Base-by-base conservation (phyloP, 1,139 yeast species). In the Yamadazyma atmosphaerica region DNA sequence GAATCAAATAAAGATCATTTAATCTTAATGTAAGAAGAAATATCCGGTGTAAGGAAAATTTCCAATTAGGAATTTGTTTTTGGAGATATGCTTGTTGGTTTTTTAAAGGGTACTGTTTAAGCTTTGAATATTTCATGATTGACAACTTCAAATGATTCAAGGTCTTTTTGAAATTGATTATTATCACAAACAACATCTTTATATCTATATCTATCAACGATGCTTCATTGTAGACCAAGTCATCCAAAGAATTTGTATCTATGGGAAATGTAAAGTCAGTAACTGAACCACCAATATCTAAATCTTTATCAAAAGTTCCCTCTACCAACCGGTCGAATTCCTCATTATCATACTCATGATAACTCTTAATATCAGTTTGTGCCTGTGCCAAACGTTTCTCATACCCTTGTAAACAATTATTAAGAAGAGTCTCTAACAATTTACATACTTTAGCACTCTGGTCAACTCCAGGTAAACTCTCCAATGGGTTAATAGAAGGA, bases 401-500 rank as follows among this genome's bases (percentile, higher is more conserved):
- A 49, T 79, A 79, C 0, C 81, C 76, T 15, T 63, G 64, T 10
- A 69, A 54, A 11, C 83, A 70, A 38, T 65, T 70, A 5, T 46
- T 38, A 33, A 69, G 58, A 35, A 77, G 57, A 0, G 53, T 39
- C 32, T 65, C 69, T 29, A 77, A 56, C 14, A 66, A 53, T 35
- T 57, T 61, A 22, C 74, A 47, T 33, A 75, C 63, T 33, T 65
- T 68, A 13, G 55, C 30, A 2, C 69, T 63, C 11, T 54, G 49
- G 18, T 59, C 56, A 2, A 51, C 41, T 4, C 54, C 35, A 3
- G 77, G 74, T 11, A 69, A 46, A 11, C 59, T 62, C 5, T 54
- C 44, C 24, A 70, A 52, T 1, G 74, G 63, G 6, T 48, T 53
- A 1, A 66, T 58, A 1, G 47, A 39, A 16, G 50, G 36, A 41